phyloP scores from a whole-genome alignment of 1,284 basidiomycete genomes.

The Lentinus polychrous region DNA sequence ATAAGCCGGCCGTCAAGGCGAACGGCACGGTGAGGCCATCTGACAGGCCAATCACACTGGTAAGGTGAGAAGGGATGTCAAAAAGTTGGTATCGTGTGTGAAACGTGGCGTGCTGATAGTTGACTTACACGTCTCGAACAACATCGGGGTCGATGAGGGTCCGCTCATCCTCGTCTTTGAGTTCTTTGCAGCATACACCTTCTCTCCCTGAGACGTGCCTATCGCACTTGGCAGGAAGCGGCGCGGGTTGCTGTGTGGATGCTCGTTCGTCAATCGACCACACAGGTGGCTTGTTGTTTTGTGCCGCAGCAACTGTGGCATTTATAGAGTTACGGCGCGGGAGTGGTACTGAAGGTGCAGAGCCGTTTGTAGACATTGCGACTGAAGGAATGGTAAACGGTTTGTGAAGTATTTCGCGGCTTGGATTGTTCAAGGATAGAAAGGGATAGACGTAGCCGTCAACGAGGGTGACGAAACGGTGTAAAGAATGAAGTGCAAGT shows the following conservation, averaged over 20 bases:
- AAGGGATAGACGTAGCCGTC: too few species aligned
- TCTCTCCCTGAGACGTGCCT: slow-evolving; percentile 41
- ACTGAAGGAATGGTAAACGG: neutral
- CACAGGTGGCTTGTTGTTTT: slow-evolving; percentile 41
- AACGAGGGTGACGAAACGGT: too few species aligned
- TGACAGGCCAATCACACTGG: slow-evolving; percentile 89
- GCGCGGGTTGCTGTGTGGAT: slow-evolving; percentile 29
- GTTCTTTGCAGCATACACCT: slow-evolving; percentile 78
- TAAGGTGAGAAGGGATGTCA: slow-evolving; percentile 7
- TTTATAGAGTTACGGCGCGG: neutral
- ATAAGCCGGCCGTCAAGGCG: slow-evolving; percentile 84
- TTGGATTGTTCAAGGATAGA: too few species aligned
- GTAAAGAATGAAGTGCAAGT: too few species aligned
- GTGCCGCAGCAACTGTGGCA: slow-evolving; percentile 11
- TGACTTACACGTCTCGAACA: slow-evolving; percentile 71
- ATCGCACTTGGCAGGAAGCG: slow-evolving; percentile 55
- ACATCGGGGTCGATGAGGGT: slow-evolving; percentile 80
- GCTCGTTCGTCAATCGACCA: slow-evolving; percentile 50
- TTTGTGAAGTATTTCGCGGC: neutral
- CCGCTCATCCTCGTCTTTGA: slow-evolving; percentile 71
- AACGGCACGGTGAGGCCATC: slow-evolving; percentile 97
- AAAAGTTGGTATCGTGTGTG: slow-evolving; percentile 5
- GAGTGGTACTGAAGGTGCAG: slow-evolving; percentile 3
- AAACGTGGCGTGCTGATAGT: neutral
- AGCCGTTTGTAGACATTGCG: slow-evolving; percentile 1